phyloP scores from a whole-genome alignment of 2,329 filamentous ascomycete genomes.

The Microsporum canis region DNA sequence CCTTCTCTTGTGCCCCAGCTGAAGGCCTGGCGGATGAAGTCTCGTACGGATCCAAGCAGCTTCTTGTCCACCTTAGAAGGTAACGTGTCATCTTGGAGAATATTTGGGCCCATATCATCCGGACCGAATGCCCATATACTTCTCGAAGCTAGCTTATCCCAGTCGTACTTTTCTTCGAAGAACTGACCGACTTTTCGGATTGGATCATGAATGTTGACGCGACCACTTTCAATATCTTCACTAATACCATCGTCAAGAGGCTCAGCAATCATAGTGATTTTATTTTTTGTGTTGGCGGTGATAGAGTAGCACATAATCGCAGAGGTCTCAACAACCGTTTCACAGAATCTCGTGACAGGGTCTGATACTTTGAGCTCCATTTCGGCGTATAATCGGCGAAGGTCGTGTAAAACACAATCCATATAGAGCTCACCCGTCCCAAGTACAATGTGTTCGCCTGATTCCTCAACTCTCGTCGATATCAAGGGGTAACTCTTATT shows the following conservation, averaged over 20 bases:
- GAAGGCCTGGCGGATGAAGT: constrained; percentile 91
- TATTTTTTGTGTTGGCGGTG: constrained; percentile 99
- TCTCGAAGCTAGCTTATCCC: constrained; percentile 84
- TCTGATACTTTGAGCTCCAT: constrained; percentile 99
- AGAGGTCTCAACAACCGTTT: constrained; percentile 94
- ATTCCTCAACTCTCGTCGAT: constrained; percentile 95
- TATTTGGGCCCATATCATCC: constrained; percentile 87
- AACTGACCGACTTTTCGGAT: constrained; percentile 89
- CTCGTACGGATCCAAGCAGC: constrained; percentile 71
- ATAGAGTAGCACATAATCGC: constrained; percentile 96
- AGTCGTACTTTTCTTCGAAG: constrained; percentile 94
- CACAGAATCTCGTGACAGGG: constrained; percentile 92
- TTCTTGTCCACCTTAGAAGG: constrained; percentile 93
- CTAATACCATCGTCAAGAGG: constrained; percentile 91
- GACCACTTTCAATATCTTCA: constrained; percentile 82
- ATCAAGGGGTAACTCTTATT: constrained; percentile 97
- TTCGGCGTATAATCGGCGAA: constrained; percentile 85
- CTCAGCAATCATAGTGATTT: constrained; percentile 96
- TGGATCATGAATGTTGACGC: constrained; percentile 83
- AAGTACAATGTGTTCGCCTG: constrained; percentile 86
- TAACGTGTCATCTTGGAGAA: constrained; percentile 90
- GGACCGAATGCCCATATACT: constrained; percentile 99
- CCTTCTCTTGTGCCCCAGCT: constrained; percentile 94
- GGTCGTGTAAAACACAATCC: constrained; percentile 94
- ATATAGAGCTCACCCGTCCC: constrained; percentile 98